Evolutionary conservation across 495 filamentous ascomycete genomes (phyloP), one percentile per base, ranked within the genome.

Genomic region (Thermothielavioides terrestris): DNA sequence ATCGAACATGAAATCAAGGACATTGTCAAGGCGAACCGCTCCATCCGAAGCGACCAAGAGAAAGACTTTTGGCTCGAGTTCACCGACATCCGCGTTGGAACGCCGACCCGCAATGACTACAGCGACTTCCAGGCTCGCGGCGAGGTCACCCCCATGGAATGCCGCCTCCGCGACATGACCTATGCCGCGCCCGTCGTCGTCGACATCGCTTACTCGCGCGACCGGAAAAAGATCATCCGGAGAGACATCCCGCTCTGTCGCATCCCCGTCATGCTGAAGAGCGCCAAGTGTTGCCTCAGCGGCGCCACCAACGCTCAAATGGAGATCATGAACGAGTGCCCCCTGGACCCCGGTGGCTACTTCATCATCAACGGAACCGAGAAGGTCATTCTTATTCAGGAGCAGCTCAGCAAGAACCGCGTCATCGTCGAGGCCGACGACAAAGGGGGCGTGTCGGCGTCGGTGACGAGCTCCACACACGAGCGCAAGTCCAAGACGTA

Each of bases 401-500:
- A 99, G 57, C 92, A 97, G 66, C 71, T 97, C 62, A 97, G 91
- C 75, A 97, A 97, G 74, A 99, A 99, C 68, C 78, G 92, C 71
- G 88, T 97, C 50, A 95, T 99, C 61, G 89, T 99, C 8, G 94
- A 99, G 66, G 80, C 84, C 34, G 88, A 92, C 59, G 77, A 81
- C 4, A 90, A 91, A 63, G 85, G 83, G 22, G 84, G 94, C 49
- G 86, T 95, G n/a, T 85, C 89, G 55, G 94, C 94, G 17, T 95
- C 89, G 6, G 94, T 97, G n/a, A 98, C 87, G 32, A 94, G 89
- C 80, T 95, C 89, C 12, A 96, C 94, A 3, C 88, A 95, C 60
- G 90, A 96, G 69, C 80, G 91, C 40, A 95, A 96, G 66, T 95
- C 91, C 6, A 98, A 98, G 70, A 95, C 85, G 49, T 95, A 97